phyloP scores from a whole-genome alignment of 2,329 filamentous ascomycete genomes.

The Ceratocystis destructans region DNA sequence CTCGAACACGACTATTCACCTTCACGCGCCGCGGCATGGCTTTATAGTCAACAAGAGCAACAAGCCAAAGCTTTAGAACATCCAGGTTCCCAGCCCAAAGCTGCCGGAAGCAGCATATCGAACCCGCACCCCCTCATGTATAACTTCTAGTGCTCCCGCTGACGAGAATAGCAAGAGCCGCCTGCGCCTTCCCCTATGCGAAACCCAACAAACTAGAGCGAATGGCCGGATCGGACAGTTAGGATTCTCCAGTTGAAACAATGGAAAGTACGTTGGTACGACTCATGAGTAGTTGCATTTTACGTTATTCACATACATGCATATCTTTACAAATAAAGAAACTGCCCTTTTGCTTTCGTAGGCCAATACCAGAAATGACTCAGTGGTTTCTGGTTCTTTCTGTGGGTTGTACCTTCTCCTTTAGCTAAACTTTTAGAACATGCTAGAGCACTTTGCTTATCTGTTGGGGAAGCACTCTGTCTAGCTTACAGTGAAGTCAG shows the following conservation, averaged over 20 bases:
- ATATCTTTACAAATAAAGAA: not conserved
- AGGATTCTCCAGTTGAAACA: not conserved
- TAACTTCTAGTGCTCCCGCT: not conserved
- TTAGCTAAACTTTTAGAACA: not conserved
- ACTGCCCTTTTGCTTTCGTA: not conserved
- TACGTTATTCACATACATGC: not conserved
- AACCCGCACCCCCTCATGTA: not conserved
- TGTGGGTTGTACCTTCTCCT: not conserved
- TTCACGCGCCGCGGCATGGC: conserved; percentile 49
- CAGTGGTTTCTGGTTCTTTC: not conserved
- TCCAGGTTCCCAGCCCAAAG: not conserved
- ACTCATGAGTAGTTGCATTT: not conserved
- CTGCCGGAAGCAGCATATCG: no score
- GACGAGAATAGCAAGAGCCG: not conserved
- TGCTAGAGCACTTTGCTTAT: not conserved
- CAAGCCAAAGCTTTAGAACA: not conserved
- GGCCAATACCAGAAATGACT: not conserved
- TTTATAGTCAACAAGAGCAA: conserved; percentile 33
- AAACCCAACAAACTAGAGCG: not conserved
- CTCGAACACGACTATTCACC: conserved; percentile 31
- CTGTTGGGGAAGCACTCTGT: not conserved
- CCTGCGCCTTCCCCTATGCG: not conserved
- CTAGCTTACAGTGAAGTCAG: not conserved
- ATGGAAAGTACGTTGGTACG: not conserved
- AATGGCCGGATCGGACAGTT: not conserved